These are phyloP conservation scores for Rhododendron ovatum DNA, from an alignment of 148 eudicot species.

Conservation along the genomic window DNA sequence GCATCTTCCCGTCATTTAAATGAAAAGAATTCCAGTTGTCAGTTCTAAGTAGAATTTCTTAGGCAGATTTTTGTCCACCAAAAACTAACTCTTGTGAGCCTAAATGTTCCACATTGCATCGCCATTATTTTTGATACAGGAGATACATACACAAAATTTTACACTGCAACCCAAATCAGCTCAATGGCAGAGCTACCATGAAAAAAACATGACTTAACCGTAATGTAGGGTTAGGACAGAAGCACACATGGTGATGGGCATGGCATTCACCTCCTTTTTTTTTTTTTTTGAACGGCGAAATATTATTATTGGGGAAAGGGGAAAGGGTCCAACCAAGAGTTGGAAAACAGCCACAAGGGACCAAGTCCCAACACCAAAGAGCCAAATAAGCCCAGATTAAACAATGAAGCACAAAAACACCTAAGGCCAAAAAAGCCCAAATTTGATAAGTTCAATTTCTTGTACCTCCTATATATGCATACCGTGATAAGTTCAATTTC, in stretches of 20 bases:
- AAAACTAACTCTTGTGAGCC: background rate
- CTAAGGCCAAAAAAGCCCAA: no score
- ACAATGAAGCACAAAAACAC: no score
- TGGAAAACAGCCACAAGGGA: no score
- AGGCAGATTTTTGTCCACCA: background rate
- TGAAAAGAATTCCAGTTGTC: background rate
- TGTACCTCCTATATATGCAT: background rate
- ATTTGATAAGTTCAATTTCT: no score
- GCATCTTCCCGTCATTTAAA: background rate
- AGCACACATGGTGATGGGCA: conserved; percentile 22
- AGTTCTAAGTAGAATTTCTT: background rate
- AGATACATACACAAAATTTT: conserved; percentile 25
- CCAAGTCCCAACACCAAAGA: no score
- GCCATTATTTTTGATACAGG: background rate
- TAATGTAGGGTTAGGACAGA: conserved; percentile 40
- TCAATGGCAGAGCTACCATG: conserved; percentile 14
- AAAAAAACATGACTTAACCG: conserved; percentile 29
- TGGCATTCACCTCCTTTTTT: conserved; percentile 11
- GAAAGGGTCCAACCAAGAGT: no score
- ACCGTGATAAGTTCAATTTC: conserved; percentile 1
- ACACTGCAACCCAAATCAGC: conserved; percentile 27
- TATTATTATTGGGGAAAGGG: no score
- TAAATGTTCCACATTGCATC: background rate
- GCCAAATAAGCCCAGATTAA: no score
- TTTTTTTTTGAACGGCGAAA: no score